These are phyloP conservation scores for Comarum palustre DNA, from an alignment of 306 rosid species.

Conservation along the genomic window DNA sequence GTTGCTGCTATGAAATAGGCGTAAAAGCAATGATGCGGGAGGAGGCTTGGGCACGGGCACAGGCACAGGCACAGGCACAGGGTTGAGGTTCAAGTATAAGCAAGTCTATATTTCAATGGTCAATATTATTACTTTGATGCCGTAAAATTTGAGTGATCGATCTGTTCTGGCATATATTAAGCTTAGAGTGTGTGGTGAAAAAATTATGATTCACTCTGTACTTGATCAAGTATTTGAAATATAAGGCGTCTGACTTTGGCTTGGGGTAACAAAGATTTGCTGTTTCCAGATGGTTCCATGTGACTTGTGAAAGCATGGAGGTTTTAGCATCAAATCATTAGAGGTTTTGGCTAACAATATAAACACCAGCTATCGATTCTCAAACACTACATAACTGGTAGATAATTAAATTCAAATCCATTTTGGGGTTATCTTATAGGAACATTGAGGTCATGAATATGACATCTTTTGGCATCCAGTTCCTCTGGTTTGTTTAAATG, in stretches of 20 bases:
- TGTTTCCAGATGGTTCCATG: too few species aligned
- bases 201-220: too few species aligned
- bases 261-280: too few species aligned
- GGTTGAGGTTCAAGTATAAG: conserved; percentile 25
- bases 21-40: conserved; percentile 51
- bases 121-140: too few species aligned
- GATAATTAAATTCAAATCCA: not conserved
- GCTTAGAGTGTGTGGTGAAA: not conserved
- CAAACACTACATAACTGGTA: not conserved
- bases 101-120: conserved; percentile 19
- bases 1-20: conserved; percentile 77
- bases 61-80: conserved; percentile 24
- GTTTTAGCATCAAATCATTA: too few species aligned
- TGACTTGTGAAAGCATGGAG: too few species aligned
- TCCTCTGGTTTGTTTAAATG: not conserved
- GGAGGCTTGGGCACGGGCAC: conserved; percentile 44
- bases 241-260: too few species aligned
- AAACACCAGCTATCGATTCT: too few species aligned
- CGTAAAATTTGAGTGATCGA: too few species aligned
- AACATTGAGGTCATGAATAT: not conserved
- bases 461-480: not conserved
- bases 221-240: too few species aligned
- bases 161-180: too few species aligned
- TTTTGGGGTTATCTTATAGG: not conserved
- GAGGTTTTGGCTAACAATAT: too few species aligned